These are phyloP conservation scores for Apiospora arundinis DNA, from an alignment of 2,329 filamentous ascomycete genomes.

Conservation along the genomic window DNA sequence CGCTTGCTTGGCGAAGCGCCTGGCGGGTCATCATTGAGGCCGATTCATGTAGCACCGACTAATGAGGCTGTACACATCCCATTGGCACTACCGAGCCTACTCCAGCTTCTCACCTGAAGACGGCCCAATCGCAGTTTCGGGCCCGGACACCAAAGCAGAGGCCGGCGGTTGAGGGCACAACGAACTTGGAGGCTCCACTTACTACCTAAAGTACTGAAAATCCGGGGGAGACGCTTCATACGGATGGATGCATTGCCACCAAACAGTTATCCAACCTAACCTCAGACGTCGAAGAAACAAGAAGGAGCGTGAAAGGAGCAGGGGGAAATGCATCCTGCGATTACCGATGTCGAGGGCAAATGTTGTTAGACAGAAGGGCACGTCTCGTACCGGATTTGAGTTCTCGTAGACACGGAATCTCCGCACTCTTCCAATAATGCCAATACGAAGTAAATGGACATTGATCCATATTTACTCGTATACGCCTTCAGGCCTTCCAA, in stretches of 20 bases:
- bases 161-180: background rate
- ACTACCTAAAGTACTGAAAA: no score
- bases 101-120: no score
- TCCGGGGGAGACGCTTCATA: background rate
- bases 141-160: background rate
- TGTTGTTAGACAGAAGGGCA: background rate
- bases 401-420: background rate
- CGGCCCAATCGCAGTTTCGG: background rate
- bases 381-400: background rate
- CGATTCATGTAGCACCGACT: background rate
- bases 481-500: background rate
- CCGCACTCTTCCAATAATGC: background rate
- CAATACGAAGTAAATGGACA: background rate
- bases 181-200: background rate
- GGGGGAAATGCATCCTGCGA: background rate
- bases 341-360: background rate
- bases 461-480: slow-evolving; percentile 5
- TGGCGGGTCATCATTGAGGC: background rate
- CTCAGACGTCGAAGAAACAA: no score
- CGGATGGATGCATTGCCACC: no score
- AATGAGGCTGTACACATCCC: background rate
- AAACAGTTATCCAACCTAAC: no score
- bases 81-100: background rate
- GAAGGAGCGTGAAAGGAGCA: no score
- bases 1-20: background rate